Base-by-base conservation (phyloP, 2,329 filamentous ascomycete species). In the Didymella keratinophila region DNA sequence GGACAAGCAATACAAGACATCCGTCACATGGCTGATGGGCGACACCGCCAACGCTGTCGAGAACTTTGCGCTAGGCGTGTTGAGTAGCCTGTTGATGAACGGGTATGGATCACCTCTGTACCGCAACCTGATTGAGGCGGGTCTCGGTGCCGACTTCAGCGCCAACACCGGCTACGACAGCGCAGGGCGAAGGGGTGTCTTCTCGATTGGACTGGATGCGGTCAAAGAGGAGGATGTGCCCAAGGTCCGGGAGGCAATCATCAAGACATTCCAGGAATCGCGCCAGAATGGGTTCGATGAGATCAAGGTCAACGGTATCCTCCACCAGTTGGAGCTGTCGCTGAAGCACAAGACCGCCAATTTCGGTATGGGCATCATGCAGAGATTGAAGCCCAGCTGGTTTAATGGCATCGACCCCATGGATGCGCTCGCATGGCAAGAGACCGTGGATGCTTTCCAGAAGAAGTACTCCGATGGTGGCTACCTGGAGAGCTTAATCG, bases 71-170 rank as follows among this genome's bases (percentile, higher is more conserved):
- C 78, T 97, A 5, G 87, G 90, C 2, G 83, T 99, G 9, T 80
- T 98, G 32, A 92, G 92, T 4, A 92, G 90, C 2, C 80, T 99
- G 16, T 80, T 99, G 10, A 89, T 96, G 80, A 93, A 97, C 74
- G 95, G 95, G 5, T 99, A 98, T 74, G 94, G 95, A 14, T 97
- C 95, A 6, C 95, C 95, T 0, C 79, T 99, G 55, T 98, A 98
- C 76, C 89, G 89, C 61, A 91, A 90, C 1, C 82, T 99, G 58
- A 91, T 99, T 52, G 94, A 98, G 75, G 87, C 90, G 45, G 93
- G 93, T 0, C 84, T 99, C 37, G 95, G 95, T 21, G 91, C 92
- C 0, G 94, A 97, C 69, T 99, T 93, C 81, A 96, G 92, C 51
- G 92, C 95, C 3, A 99, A 99, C 72, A 92, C 93, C 2, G 95